Base-by-base conservation (phyloP, 2,329 filamentous ascomycete genomes). In the Pseudogymnoascus sp. region DNA sequence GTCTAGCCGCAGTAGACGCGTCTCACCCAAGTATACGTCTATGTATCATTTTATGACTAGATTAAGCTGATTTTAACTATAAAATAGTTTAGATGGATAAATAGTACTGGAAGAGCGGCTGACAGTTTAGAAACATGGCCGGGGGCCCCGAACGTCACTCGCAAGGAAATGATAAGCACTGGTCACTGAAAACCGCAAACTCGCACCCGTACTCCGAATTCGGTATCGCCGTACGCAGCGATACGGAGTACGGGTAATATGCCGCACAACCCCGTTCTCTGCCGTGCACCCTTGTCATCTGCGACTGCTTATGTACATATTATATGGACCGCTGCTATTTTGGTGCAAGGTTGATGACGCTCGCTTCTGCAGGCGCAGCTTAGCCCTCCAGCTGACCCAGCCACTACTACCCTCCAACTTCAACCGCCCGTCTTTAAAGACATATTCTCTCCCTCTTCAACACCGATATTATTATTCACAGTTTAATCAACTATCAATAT, bases 321-420 rank as follows among this genome's bases (percentile, higher is more conserved):
- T 6, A 57, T 31, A 57, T 57, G 26, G 29, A 10, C n/a, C 26
- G 26, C 47, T 31, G 10, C 47, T 57, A 57, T 57, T 57, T 57
- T 57, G n/a, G 47, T 34, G n/a, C 47, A 57, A 57, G 47, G 47
- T 57, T 57, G 47, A 34, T 18, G 47, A 34, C n/a, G 1, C 47
- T 57, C 47, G 47, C 47, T 57, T 57, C 47, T 57, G 47, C 47
- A 34, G 7, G 47, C 26, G 47, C 26, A 57, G 47, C 47, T 57
- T 57, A 57, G 47, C 47, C 47, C 47, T 57, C 47, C 47, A 57
- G 47, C 47, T 57, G 47, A 57, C 47, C 47, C 47, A 57, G 47
- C 47, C 47, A 57, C 47, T 31, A 14, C 47, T 31, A 8, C 47
- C 47, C 47, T 57, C 47, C 47, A 18, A 57, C 47, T 4, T 18